These are phyloP conservation scores for Raphidocelis subcapitata DNA, from an alignment of 139 green algal genomes.

Conservation along the genomic window DNA sequence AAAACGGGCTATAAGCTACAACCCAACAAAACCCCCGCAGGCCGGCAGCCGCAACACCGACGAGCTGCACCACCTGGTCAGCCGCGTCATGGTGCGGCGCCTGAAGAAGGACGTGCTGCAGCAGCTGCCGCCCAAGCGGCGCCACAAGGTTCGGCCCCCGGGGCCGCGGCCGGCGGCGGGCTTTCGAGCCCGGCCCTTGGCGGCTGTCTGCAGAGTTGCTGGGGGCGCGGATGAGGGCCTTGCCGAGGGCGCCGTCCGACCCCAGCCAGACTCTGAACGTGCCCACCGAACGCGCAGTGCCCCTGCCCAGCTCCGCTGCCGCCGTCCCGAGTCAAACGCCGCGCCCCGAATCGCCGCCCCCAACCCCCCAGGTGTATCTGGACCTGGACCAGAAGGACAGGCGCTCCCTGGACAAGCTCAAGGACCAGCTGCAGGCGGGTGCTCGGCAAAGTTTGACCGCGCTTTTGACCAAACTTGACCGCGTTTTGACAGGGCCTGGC, in stretches of 20 bases:
- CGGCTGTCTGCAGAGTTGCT: no score
- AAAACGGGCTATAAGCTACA: background rate
- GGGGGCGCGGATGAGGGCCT: no score
- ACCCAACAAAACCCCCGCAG: conserved; percentile 2
- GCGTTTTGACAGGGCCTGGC: no score
- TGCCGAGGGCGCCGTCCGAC: no score
- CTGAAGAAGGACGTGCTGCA: conserved; percentile 91
- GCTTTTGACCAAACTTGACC: no score
- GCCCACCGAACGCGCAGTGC: no score
- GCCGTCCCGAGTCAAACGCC: no score
- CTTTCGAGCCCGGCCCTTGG: no score
- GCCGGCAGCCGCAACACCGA: conserved; percentile 62
- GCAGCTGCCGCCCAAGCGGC: conserved; percentile 86
- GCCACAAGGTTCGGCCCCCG: conserved; percentile 67
- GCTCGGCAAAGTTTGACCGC: no score
- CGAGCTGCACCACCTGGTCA: conserved; percentile 85
- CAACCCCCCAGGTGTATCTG: conserved; percentile 35
- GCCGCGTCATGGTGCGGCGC: conserved; percentile 86
- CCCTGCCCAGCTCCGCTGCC: no score
- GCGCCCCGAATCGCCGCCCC: no score
- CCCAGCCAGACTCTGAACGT: no score
- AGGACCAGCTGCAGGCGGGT: conserved; percentile 27
- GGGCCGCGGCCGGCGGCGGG: background rate
- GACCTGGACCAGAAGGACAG: conserved; percentile 28
- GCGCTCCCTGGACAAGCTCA: conserved; percentile 30